A percentile compares a stretch with the other conserved stretches of the same genome.
Conservation (phyloP, 106 monocot genomes). For the Dactylorhiza incarnata region DNA sequence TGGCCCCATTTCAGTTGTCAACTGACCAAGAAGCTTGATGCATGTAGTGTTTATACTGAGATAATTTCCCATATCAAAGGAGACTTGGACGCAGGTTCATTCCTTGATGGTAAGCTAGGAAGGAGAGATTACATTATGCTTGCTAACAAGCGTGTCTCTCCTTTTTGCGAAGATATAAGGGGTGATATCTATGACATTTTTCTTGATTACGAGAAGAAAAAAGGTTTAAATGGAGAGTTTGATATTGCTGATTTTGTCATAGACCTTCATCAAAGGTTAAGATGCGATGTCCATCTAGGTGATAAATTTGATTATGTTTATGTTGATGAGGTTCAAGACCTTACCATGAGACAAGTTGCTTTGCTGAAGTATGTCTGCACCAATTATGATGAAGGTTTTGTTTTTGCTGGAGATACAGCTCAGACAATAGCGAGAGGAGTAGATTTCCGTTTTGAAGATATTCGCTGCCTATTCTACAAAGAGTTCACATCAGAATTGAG, state of each 20-base stretch:
- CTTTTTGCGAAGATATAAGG: constrained; percentile 15
- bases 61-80: constrained; percentile 82
- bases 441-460: constrained; percentile 71
- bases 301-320: constrained; percentile 55
- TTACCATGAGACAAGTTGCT: constrained; percentile 54
- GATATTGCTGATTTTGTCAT: constrained; percentile 67
- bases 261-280: constrained; percentile 35
- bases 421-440: constrained; percentile 66
- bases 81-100: background rate
- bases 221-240: constrained; percentile 35
- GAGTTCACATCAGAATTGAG: constrained; percentile 20
- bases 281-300: constrained; percentile 9
- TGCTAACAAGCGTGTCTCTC: constrained; percentile 35
- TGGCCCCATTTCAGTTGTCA: constrained; percentile 54
- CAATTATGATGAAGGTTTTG: constrained; percentile 49
- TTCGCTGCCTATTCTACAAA: constrained; percentile 50
- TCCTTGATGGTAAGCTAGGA: constrained; percentile 16
- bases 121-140: constrained; percentile 34
- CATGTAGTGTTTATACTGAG: constrained; percentile 43
- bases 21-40: constrained; percentile 52
- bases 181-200: constrained; percentile 54
- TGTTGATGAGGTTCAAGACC: constrained; percentile 76
- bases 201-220: constrained; percentile 51
- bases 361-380: constrained; percentile 49
- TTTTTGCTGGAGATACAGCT: constrained; percentile 78